Base-by-base conservation (phyloP, 2,329 filamentous ascomycete species). In the Sclerotiophoma versabilis region DNA sequence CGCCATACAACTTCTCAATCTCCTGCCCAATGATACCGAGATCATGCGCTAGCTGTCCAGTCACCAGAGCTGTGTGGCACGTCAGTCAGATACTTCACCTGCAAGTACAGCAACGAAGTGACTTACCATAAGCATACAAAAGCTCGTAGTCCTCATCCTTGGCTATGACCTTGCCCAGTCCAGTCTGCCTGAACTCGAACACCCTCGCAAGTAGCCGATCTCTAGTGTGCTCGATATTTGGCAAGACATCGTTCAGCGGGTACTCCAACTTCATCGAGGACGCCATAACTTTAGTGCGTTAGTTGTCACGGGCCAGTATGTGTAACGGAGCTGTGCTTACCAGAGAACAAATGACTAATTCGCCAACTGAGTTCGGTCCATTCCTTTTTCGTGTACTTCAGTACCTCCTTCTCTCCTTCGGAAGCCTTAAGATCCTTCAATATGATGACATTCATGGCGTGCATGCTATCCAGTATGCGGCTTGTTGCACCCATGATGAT, bases 221-320 rank as follows among this genome's bases (percentile, higher is more conserved):
- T 59, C 95, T 85, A 33, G 88, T 87, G 70, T 90, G 86, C 43
- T 90, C 86, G 26, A 96, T 90, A 57, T 88, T 92, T 0, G 95
- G 95, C 34, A 98, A 81, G 11, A 90, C 91, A 69, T 97, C 92
- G 29, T 90, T 93, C 54, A 99, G 81, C 0, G 95, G 93, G 66
- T 96, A 98, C 76, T 96, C 93, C 8, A 98, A 83, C 81, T 96
- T 96, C 78, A 98, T 87, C 12, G 91, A 96, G 34, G 90, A 95
- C 1, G 95, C 95, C 59, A 99, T 84, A 5, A 98, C 95, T 73
- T 44, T 14, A 6, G 22, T 12, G 30, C 3, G 33, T 70, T 41
- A 73, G 68, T 29, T 10, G 0, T 10, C 12, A 9, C 25, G 12
- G 11, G 2, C 8, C 46, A 30, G 20, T 29, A 22, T 17, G 3